Conservation (phyloP, 306 rosid species). For the Notholithocarpus densiflorus region DNA sequence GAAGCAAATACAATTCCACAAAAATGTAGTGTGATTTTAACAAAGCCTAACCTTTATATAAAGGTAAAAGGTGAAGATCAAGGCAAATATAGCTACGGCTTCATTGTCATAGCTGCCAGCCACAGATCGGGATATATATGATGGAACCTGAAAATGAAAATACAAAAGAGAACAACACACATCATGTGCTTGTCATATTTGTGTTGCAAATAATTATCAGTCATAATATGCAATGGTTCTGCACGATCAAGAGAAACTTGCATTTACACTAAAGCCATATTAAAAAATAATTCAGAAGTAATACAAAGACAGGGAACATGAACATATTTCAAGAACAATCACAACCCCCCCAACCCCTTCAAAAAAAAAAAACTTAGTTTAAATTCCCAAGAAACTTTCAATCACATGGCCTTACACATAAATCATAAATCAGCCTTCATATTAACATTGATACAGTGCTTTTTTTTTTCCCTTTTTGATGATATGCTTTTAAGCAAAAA, state of each 20-base stretch:
- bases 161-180: constrained; percentile 4
- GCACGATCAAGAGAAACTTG: neutral
- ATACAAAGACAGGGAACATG: neutral
- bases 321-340: neutral
- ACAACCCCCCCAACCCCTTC: neutral
- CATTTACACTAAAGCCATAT: neutral
- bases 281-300: neutral
- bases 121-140: constrained; percentile 96
- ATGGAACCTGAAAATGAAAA: constrained; percentile 71
- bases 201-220: neutral
- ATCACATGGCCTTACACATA: neutral
- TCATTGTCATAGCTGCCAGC: constrained; percentile 99
- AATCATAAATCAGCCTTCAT: neutral
- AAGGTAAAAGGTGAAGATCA: constrained; percentile 94
- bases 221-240: neutral
- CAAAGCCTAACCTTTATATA: constrained; percentile 76
- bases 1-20: constrained; percentile 3
- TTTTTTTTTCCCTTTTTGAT: neutral
- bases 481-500: neutral
- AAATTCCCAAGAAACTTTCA: too few species aligned
- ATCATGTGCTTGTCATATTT: neutral
- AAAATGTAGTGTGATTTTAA: neutral
- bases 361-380: too few species aligned
- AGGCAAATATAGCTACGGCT: constrained; percentile 99
- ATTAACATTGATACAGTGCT: neutral